Conservation (phyloP, 495 filamentous ascomycete species). For the Penicillium antarcticum region DNA sequence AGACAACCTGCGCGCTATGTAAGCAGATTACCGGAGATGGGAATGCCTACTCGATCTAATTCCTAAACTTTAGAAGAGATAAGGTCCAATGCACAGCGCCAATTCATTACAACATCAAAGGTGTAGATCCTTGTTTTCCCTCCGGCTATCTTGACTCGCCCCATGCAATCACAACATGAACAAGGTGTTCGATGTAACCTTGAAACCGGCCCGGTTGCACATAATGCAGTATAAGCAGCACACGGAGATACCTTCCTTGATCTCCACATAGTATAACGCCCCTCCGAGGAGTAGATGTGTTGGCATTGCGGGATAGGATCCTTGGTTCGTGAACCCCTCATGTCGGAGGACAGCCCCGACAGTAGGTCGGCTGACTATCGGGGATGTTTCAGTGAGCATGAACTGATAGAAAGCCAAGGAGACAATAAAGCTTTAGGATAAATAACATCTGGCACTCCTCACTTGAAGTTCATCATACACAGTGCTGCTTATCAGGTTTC, state of each 20-base stretch:
- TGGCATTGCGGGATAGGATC: slow-evolving; percentile 1
- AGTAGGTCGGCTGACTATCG: slow-evolving; percentile 8
- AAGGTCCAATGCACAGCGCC: too few relatives aligned
- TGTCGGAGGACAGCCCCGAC: slow-evolving; percentile 19
- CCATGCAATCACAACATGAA: neutral
- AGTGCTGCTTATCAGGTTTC: too few relatives aligned
- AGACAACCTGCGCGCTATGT: too few relatives aligned
- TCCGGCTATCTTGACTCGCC: too few relatives aligned
- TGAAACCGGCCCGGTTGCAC: neutral
- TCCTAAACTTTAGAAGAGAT: too few relatives aligned
- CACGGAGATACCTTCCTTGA: neutral
- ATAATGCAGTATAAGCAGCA: neutral
- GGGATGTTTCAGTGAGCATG: neutral
- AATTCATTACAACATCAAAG: too few relatives aligned
- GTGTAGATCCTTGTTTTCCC: too few relatives aligned
- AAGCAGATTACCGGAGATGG: too few relatives aligned
- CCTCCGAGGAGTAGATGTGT: neutral
- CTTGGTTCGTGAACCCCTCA: slow-evolving; percentile 11
- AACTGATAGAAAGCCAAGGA: neutral
- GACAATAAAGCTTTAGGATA: too few relatives aligned
- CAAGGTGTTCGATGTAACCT: neutral
- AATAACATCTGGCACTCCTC: neutral
- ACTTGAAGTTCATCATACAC: too few relatives aligned
- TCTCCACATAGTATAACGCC: neutral
- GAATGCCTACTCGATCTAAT: too few relatives aligned